Percentiles rank a stretch among this genome's conserved stretches.
Conservation (phyloP, 148 eudicot species). For the Selenicereus undatus region DNA sequence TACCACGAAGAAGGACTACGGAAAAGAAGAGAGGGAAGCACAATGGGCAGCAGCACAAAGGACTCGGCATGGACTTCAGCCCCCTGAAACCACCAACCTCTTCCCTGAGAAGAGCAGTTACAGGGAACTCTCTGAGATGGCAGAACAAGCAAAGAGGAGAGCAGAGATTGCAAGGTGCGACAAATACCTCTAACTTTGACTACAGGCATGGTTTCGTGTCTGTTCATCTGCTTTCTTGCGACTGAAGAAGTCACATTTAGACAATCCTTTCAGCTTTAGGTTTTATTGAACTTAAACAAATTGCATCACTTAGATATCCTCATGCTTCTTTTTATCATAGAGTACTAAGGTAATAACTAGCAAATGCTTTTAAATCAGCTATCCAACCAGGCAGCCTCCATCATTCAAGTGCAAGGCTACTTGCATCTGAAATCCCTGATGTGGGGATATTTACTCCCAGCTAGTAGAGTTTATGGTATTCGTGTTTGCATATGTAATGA, state of each 20-base stretch:
- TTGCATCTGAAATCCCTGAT: background rate
- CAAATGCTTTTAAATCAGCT: background rate
- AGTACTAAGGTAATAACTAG: background rate
- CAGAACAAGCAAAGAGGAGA: conserved; percentile 54
- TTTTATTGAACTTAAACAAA: background rate
- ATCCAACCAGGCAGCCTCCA: too few species aligned
- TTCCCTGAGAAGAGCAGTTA: conserved; percentile 40
- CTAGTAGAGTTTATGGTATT: background rate
- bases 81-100: conserved; percentile 37
- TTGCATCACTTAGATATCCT: background rate
- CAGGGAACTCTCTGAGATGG: conserved; percentile 54
- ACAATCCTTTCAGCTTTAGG: background rate
- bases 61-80: conserved; percentile 59
- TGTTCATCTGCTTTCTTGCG: too few species aligned
- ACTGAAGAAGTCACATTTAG: too few species aligned
- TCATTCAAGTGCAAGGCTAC: background rate
- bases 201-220: background rate
- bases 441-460: background rate
- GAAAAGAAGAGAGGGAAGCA: conserved; percentile 67
- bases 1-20: conserved; percentile 65
- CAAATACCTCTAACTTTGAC: background rate
- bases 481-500: background rate
- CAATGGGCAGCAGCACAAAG: conserved; percentile 74
- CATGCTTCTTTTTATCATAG: background rate
- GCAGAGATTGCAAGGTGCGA: conserved; percentile 53